Base-by-base conservation (phyloP, 805 yeast genomes). In the Ogataea henricii region DNA sequence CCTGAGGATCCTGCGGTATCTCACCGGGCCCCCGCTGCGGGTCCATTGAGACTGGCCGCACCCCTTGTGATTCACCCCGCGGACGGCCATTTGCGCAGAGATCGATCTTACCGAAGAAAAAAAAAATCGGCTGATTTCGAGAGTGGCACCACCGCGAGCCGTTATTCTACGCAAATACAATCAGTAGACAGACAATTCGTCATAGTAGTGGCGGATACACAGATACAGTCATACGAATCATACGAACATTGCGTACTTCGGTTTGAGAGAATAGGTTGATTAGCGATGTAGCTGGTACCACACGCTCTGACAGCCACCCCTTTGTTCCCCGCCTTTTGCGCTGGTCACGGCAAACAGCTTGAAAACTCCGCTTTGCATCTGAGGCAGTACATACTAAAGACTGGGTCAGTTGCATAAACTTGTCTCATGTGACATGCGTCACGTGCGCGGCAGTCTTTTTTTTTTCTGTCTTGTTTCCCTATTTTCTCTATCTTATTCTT, bases 101-200 rank as follows among this genome's bases (percentile, higher is more conserved):
- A 21, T 14, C 6, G 30, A 23, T 38, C 43, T 40, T 25, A 20
- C 43, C 35, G 10, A 8, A 27, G 13, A 30, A 30, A n/a, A 26
- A 39, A 25, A 40, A 34, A 46, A 46, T 46, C 49, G 20, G 49
- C 46, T 23, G 49, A 46, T 42, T 46, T 20, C 29, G 25, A 7
- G 12, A 13, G 34, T 18, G 32, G 36, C 33, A 42, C 39, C 46
- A 37, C 39, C 49, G 41, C 37, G 34, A 30, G 34, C 34, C 34
- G 34, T 30, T 30, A 30, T 30, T 17, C n/a, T 30, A 30, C 34
- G 34, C 17, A 30, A 4, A 8, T 4, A n/a, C 18, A n/a, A 4
- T 13, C 34, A n/a, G 9, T 30, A 14, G 34, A 30, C 18, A 30
- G 34, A n/a, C n/a, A 30, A 30, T 30, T 8, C 17, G 34, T 30